Base-by-base conservation (phyloP, 2,329 filamentous ascomycete species). In the Aspergillus clavatus region DNA sequence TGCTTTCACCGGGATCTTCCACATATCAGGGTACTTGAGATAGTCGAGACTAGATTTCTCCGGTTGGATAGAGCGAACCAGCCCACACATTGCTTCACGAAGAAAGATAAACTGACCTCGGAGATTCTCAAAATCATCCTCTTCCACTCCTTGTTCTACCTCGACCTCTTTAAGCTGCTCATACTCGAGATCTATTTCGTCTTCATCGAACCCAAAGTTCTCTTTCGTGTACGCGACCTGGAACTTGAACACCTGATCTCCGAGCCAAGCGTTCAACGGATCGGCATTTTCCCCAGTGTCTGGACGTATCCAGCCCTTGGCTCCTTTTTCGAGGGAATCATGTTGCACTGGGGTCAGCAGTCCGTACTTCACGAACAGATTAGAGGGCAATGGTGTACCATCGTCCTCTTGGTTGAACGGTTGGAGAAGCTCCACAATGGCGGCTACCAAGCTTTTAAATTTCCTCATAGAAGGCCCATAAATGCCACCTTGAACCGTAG, bases 261-360 rank as follows among this genome's bases (percentile, higher is more conserved):
- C 75, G 23, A 87, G 68, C 78, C 84, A 83, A 38, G 79, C 62
- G 26, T 68, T 69, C 51, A 87, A 52, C 2, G 68, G 66, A 19
- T 69, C 65, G 7, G 43, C 41, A 4, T 57, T 47, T 10, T 59
- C 48, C 7, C 66, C 59, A 2, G 56, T 36, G 5, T 54, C 59
- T 4, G 65, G 57, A 4, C 66, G 65, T 40, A 74, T 60, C 60
- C 72, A 76, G 22, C 60, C 62, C 21, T 62, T 53, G 7, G 76
- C 73, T 2, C 77, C 77, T 16, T 67, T 56, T 37, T 72, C 65
- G 1, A 93, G 68, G 1, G 82, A 87, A 0, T 81, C 67, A 12
- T 76, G 73, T 59, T 95, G 89, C 0, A 71, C 66, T 28, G 78
- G 52, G 0, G 77, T 83, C 41, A 95, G 76, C 1, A 90, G 55